Base-by-base conservation (phyloP, 768 basidiomycete species). In the Mycena latifolia region DNA sequence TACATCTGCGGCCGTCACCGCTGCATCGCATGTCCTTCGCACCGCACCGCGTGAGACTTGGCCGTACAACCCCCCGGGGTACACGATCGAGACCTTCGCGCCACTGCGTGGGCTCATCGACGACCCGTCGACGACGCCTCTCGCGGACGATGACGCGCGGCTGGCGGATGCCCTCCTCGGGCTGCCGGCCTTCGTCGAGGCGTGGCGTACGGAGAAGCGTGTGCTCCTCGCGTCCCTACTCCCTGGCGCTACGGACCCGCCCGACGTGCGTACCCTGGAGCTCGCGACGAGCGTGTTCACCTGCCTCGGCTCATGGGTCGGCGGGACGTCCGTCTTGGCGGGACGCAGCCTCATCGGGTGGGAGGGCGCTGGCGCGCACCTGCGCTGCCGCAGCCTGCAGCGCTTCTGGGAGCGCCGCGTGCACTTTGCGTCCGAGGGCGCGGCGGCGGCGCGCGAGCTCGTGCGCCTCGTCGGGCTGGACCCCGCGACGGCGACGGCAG, bases 271-370 rank as follows among this genome's bases (percentile, higher is more conserved):
- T 8, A 33, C 43, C 25, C 47, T 63, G 25, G 47, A 41, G 46
- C 54, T 55, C 17, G 55, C 71, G 14, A 73, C 72, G 22, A 69
- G 68, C 33, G 68, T 71, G 9, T 74, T 69, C 52, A 65, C 61
- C 5, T 74, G 73, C 59, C 57, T 71, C 39, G 72, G 73, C 33
- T 73, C 72, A 17, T 67, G 66, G 67, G 43, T 69, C 25, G 50
- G 33, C 43, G 18, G 20, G 24, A 63, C 52, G 43, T 24, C 55
- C 18, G 55, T 67, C 28, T 54, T 50, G 10, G 54, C 60, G 15
- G 73, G 72, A 18, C 60, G 62, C 14, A 57, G 57, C n/a, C 63
- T 74, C 54, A 71, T 74, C 22, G 73, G 73, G 18, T 74, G 72
- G 72, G 69, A 62, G 17, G 73, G 53, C 28, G 70, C 72, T 1